These are phyloP conservation scores for Basidiobolus meristosporus DNA, from an alignment of 371 early-diverging fungal genomes.

Conservation along the genomic window DNA sequence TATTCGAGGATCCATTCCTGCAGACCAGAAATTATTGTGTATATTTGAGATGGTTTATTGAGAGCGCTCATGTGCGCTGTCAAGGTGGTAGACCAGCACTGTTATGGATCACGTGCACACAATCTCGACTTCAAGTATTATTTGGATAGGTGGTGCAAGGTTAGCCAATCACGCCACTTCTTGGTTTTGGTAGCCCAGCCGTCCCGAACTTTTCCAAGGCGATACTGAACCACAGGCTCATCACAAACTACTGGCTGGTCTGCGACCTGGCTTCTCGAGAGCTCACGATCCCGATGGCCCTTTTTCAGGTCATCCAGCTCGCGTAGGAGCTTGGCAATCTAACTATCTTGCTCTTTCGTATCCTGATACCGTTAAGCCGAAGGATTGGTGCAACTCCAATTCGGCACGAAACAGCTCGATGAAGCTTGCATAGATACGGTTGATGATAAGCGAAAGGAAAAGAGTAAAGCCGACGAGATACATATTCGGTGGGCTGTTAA, in stretches of 20 bases:
- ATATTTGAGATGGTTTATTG: no score
- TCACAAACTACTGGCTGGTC: conserved; percentile 51
- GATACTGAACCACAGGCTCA: conserved; percentile 45
- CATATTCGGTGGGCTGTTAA: conserved; percentile 81
- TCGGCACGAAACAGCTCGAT: conserved; percentile 42
- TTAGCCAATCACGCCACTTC: no score
- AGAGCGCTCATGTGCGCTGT: no score
- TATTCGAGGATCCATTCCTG: no score
- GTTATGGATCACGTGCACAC: no score
- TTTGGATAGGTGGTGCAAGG: no score
- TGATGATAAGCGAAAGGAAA: conserved; percentile 66
- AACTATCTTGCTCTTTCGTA: conserved; percentile 6
- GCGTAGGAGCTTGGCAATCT: conserved; percentile 12
- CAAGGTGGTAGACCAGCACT: no score
- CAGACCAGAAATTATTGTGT: no score
- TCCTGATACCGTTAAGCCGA: conserved; percentile 1
- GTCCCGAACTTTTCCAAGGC: no score
- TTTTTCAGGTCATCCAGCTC: conserved; percentile 28
- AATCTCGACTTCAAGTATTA: no score
- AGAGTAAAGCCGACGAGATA: conserved; percentile 78
- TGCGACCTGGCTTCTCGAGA: conserved; percentile 54
- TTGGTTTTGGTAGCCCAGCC: no score
- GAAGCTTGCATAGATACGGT: conserved; percentile 54
- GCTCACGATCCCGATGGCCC: conserved; percentile 38
- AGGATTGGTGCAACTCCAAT: conserved; percentile 24